These are phyloP conservation scores for Ceratobasidium sp. DNA, from an alignment of 1,284 basidiomycete genomes.

Conservation along the genomic window DNA sequence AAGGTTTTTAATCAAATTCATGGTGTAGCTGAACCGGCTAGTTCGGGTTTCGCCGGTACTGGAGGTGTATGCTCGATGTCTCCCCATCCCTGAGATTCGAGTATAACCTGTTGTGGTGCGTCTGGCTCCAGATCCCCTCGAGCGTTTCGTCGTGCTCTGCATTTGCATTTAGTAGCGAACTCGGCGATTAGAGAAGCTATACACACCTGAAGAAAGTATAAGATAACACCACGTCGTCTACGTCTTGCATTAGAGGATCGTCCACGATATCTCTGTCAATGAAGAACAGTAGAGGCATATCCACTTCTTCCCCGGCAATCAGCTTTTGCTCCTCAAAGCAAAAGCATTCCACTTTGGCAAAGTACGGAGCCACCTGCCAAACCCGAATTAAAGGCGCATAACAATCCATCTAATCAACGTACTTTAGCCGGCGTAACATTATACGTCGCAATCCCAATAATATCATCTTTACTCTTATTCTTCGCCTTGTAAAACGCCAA, in stretches of 20 bases:
- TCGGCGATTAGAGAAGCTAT: slow-evolving; percentile 34
- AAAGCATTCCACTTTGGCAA: slow-evolving; percentile 99
- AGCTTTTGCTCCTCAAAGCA: slow-evolving; percentile 99
- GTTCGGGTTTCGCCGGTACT: neutral
- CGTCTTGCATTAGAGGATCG: slow-evolving; percentile 85
- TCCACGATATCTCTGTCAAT: slow-evolving; percentile 97
- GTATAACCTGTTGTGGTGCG: slow-evolving; percentile 60
- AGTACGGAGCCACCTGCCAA: slow-evolving; percentile 92
- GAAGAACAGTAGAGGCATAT: slow-evolving; percentile 98
- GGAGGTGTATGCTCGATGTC: slow-evolving; percentile 33
- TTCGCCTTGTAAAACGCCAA: slow-evolving; percentile 97
- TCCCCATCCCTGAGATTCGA: slow-evolving; percentile 44
- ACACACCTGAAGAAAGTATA: slow-evolving; percentile 97
- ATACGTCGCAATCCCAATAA: slow-evolving; percentile 99
- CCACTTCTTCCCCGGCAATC: slow-evolving; percentile 95
- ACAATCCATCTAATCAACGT: slow-evolving; percentile 54
- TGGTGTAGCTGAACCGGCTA: neutral
- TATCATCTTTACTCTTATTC: slow-evolving; percentile 86
- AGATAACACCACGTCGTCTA: slow-evolving; percentile 92
- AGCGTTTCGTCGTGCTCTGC: slow-evolving; percentile 82
- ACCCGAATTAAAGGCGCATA: slow-evolving; percentile 8
- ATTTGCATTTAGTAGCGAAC: slow-evolving; percentile 32
- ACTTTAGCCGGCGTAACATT: slow-evolving; percentile 95
- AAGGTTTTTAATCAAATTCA: neutral
- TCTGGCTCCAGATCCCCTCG: slow-evolving; percentile 88